Conservation (phyloP, 1,284 basidiomycete genomes). For the Rhodotorula sp. region DNA sequence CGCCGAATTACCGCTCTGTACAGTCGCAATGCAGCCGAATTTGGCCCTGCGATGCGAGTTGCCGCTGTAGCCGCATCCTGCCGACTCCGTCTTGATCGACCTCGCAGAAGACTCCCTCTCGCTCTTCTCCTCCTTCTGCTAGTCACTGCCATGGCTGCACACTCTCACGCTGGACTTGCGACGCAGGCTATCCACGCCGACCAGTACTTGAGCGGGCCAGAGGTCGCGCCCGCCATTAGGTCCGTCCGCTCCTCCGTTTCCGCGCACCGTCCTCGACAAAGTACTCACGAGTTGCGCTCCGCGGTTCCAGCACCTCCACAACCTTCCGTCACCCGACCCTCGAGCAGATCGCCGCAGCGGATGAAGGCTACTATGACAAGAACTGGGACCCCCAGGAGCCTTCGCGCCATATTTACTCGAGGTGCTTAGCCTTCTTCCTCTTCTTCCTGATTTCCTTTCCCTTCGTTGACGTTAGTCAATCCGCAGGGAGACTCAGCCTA, state of each 20-base stretch:
- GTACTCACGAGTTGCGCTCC: neutral
- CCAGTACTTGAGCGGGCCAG: neutral
- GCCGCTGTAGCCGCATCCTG: no score
- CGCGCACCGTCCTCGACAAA: neutral
- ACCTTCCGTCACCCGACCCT: constrained; percentile 33
- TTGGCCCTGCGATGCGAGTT: no score
- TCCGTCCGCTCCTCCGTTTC: neutral
- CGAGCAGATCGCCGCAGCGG: constrained; percentile 6
- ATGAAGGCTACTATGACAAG: constrained; percentile 12
- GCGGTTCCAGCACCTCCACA: constrained; percentile 23
- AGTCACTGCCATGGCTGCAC: neutral
- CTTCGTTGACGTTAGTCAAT: neutral
- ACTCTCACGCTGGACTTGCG: neutral
- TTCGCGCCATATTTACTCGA: constrained; percentile 25
- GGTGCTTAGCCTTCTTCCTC: neutral
- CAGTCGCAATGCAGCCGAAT: no score
- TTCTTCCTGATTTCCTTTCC: neutral
- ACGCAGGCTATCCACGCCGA: neutral
- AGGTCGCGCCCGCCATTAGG: neutral
- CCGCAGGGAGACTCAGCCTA: constrained; percentile 32
- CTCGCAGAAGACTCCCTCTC: neutral
- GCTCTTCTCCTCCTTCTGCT: neutral
- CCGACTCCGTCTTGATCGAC: no score
- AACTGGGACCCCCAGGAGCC: constrained; percentile 24
- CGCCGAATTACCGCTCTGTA: no score